A percentile compares a stretch with the other conserved stretches of the same genome.
Evolutionary conservation across 2,329 filamentous ascomycete species (phyloP).

Genomic region (Colletotrichum filicis): DNA sequence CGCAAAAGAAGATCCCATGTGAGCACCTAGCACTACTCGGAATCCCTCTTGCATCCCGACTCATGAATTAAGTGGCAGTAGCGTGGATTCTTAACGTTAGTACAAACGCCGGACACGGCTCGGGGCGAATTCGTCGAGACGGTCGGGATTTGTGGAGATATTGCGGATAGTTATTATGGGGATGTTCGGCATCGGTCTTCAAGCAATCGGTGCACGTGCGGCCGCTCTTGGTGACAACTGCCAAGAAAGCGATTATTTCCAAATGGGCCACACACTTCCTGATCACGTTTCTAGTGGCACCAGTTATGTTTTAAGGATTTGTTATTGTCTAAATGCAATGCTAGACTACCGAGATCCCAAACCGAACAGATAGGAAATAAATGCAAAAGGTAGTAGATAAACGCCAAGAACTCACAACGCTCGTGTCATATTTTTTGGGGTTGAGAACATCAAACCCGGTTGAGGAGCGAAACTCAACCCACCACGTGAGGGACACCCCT

Average conservation of each 20-base stretch:
- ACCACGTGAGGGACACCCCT: slow-evolving; percentile 33
- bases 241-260: background rate
- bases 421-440: slow-evolving; percentile 7
- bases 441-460: too few relatives aligned
- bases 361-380: slow-evolving; percentile 15
- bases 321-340: slow-evolving; percentile 22
- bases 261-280: too few relatives aligned
- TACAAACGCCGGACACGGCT: too few relatives aligned
- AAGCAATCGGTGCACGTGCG: background rate
- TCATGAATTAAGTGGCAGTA: too few relatives aligned
- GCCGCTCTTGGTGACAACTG: background rate
- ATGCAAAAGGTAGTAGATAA: slow-evolving; percentile 3
- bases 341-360: slow-evolving; percentile 22
- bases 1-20: too few relatives aligned
- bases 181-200: background rate
- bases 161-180: too few relatives aligned
- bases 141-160: background rate
- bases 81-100: too few relatives aligned
- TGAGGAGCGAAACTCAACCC: slow-evolving; percentile 2
- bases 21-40: too few relatives aligned
- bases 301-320: slow-evolving; percentile 11
- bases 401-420: slow-evolving; percentile 27
- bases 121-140: background rate
- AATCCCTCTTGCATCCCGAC: too few relatives aligned
- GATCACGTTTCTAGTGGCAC: background rate